phyloP scores from a whole-genome alignment of 768 basidiomycete genomes.

The Jaapia argillacea region DNA sequence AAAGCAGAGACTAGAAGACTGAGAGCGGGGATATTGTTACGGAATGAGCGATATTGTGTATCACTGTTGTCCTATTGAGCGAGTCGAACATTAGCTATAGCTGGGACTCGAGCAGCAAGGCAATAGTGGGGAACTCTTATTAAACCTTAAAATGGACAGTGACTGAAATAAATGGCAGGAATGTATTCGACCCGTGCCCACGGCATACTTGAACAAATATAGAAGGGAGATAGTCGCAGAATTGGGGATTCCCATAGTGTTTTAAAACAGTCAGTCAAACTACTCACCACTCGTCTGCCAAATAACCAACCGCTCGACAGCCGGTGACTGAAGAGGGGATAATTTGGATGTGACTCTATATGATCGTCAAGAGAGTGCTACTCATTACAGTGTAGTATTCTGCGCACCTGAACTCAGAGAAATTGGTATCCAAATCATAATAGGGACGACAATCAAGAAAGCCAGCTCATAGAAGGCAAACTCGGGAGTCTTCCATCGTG shows the following conservation, averaged over 20 bases:
- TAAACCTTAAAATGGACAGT: no score
- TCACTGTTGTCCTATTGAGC: constrained; percentile 95
- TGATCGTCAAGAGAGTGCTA: not conserved
- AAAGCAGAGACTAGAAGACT: constrained; percentile 39
- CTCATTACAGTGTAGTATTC: not conserved
- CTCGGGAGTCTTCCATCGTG: constrained; percentile 76
- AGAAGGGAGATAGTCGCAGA: no score
- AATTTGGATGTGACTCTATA: constrained; percentile 70
- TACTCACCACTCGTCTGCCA: constrained; percentile 65
- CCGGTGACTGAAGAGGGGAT: constrained; percentile 40
- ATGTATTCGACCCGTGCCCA: no score
- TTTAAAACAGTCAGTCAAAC: no score
- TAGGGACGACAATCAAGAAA: constrained; percentile 48
- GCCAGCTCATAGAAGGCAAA: constrained; percentile 69
- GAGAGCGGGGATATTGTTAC: constrained; percentile 67
- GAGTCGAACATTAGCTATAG: not conserved
- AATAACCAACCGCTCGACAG: constrained; percentile 77
- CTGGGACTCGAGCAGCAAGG: not conserved
- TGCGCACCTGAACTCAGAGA: constrained; percentile 65
- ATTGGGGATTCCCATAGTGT: no score
- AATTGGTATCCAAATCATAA: constrained; percentile 72
- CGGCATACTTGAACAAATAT: no score
- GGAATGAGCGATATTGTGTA: constrained; percentile 81
- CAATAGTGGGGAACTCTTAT: no score
- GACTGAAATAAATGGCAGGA: no score